phyloP scores from a whole-genome alignment of 148 eudicot species.

The Camellia granthamiana region DNA sequence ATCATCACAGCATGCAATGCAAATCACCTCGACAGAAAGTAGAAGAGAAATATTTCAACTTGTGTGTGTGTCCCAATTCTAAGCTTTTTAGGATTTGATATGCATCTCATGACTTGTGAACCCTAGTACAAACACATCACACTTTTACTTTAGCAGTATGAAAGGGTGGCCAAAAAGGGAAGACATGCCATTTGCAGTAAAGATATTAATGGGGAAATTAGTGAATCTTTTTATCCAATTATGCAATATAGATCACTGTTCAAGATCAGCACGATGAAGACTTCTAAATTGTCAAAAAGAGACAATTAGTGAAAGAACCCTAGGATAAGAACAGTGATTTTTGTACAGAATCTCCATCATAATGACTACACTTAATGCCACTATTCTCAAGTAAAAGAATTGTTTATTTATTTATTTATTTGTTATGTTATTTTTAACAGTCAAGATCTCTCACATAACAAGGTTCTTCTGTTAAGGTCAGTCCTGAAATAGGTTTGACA shows the following conservation, averaged over 20 bases:
- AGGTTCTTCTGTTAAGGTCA: background rate
- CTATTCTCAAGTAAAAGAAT: background rate
- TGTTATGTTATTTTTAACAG: background rate
- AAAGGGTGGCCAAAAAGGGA: background rate
- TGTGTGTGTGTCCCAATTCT: background rate
- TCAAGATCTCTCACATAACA: background rate
- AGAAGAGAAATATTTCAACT: background rate
- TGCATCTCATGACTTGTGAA: background rate
- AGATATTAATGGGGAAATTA: background rate
- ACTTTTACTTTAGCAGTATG: background rate
- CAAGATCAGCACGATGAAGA: slow-evolving; percentile 9
- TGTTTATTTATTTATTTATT: background rate
- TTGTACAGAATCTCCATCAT: background rate
- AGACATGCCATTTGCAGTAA: background rate
- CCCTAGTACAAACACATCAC: background rate
- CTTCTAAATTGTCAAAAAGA: background rate
- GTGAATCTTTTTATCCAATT: background rate
- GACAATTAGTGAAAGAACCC: background rate
- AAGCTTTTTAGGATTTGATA: slow-evolving; percentile 5
- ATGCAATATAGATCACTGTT: background rate
- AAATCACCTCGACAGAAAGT: slow-evolving; percentile 1
- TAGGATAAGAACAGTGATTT: background rate
- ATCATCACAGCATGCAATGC: slow-evolving; percentile 1
- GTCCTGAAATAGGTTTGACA: background rate
- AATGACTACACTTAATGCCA: background rate